These are phyloP conservation scores for Iris macrosiphon DNA, from an alignment of 106 monocot genomes.

Conservation along the genomic window DNA sequence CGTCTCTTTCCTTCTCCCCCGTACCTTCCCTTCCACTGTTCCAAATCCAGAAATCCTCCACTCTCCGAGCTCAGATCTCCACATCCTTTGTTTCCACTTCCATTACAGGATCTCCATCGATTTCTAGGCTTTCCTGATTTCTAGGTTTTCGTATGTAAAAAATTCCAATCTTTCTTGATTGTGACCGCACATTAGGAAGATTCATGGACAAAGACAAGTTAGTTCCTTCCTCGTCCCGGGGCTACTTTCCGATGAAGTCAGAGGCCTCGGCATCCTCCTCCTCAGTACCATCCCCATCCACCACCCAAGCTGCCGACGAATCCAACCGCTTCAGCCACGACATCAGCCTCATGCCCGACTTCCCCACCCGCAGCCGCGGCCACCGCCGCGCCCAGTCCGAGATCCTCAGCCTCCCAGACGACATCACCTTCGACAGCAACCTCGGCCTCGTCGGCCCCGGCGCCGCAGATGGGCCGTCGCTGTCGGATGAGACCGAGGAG, in stretches of 20 bases:
- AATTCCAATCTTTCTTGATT: no score
- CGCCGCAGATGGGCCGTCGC: conserved; percentile 37
- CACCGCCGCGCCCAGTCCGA: conserved; percentile 82
- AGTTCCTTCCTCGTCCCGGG: not conserved
- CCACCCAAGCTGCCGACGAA: not conserved
- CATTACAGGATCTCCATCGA: no score
- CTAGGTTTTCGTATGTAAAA: no score
- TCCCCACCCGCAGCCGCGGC: conserved; percentile 35
- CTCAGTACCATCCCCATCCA: not conserved
- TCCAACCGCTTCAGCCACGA: conserved; percentile 42
- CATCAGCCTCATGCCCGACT: conserved; percentile 67
- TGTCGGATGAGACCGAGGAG: conserved; percentile 64
- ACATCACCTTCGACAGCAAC: conserved; percentile 57
- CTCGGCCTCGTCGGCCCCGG: conserved; percentile 40
- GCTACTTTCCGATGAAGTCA: conserved; percentile 4
- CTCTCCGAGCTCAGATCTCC: no score
- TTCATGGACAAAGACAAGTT: conserved; percentile 11
- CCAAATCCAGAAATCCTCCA: no score
- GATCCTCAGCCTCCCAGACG: conserved; percentile 72
- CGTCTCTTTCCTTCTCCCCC: no score
- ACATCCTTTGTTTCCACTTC: no score
- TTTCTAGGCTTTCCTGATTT: no score
- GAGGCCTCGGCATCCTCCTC: conserved; percentile 1
- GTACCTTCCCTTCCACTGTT: no score
- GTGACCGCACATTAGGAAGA: no score